Percentiles rank a stretch among this genome's conserved stretches.
Conservation (phyloP, 345 rosid genomes). For the Linum trigynum region DNA sequence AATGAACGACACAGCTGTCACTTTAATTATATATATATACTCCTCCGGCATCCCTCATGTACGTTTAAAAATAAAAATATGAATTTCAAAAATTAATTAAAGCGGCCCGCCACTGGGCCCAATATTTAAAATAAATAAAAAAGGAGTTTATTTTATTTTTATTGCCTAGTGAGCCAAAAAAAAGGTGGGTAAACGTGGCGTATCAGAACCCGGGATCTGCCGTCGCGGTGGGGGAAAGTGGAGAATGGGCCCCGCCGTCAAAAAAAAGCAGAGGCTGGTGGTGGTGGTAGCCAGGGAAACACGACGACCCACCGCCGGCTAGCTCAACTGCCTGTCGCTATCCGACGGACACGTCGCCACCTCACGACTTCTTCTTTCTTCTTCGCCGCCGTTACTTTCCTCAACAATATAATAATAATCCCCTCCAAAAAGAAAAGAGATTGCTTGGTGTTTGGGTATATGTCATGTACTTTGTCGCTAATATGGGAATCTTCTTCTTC, state of each 20-base stretch:
- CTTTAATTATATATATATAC: no score
- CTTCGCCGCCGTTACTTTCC: conserved; percentile 14
- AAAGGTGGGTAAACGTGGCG: not conserved
- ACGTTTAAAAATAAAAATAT: no score
- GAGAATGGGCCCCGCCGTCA: conserved; percentile 10
- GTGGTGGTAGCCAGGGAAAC: conserved; percentile 2
- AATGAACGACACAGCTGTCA: no score
- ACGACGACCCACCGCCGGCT: conserved; percentile 23
- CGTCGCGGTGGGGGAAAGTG: conserved; percentile 5
- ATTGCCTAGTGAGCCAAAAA: not conserved
- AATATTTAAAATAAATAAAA: not conserved
- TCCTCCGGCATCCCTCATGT: no score
- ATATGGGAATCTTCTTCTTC: not conserved
- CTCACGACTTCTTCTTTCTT: not conserved
- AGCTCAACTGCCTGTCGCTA: conserved; percentile 20
- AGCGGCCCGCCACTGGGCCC: no score
- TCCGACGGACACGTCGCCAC: conserved; percentile 24
- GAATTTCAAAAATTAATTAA: no score
- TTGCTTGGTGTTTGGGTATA: not conserved
- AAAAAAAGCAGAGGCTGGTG: not conserved
- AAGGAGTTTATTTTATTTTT: no score
- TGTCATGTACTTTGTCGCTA: not conserved
- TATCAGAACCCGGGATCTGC: conserved; percentile 2
- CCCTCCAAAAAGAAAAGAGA: not conserved
- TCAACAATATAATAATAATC: no score